A percentile compares a stretch with the other conserved stretches of the same genome.
phyloP scores from a whole-genome alignment of 805 yeast genomes.

The Kazachstania taianensis region DNA sequence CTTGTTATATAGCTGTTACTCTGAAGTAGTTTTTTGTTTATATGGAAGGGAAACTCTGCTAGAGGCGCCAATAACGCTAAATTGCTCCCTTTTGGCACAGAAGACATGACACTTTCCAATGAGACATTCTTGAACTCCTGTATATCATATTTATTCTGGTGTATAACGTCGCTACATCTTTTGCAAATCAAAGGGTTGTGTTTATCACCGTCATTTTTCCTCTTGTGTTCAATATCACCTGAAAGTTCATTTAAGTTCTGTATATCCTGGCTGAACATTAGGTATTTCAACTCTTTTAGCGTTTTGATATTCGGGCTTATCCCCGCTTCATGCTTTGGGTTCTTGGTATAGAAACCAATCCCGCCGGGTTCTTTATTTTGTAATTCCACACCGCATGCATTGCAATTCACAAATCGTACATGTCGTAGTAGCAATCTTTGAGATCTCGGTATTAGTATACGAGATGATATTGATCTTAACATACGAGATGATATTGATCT shows the following conservation, averaged over 20 bases:
- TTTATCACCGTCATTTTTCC: constrained; percentile 3
- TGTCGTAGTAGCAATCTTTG: too few species aligned
- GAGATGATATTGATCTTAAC: too few species aligned
- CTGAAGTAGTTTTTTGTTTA: constrained; percentile 26
- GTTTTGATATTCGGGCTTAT: constrained; percentile 3
- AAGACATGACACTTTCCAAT: constrained; percentile 24
- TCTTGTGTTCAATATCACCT: background rate
- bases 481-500: too few species aligned
- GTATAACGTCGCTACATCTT: constrained; percentile 45
- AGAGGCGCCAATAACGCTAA: constrained; percentile 56
- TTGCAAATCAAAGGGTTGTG: constrained; percentile 34
- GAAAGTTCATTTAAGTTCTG: constrained; percentile 15
- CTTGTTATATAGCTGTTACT: constrained; percentile 8
- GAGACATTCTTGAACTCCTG: constrained; percentile 28
- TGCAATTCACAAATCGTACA: constrained; percentile 29
- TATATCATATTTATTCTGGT: constrained; percentile 33
- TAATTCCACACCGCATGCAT: constrained; percentile 48
- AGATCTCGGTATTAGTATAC: too few species aligned
- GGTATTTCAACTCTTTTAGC: constrained; percentile 20
- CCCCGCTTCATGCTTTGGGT: constrained; percentile 8
- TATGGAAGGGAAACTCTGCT: constrained; percentile 60
- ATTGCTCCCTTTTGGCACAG: constrained; percentile 35
- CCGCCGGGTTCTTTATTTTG: constrained; percentile 32
- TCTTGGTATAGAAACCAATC: constrained; percentile 37
- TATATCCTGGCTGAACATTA: constrained; percentile 24